Conservation (phyloP, 192 early-diverging fungal genomes). For the Lobosporangium transversale region DNA sequence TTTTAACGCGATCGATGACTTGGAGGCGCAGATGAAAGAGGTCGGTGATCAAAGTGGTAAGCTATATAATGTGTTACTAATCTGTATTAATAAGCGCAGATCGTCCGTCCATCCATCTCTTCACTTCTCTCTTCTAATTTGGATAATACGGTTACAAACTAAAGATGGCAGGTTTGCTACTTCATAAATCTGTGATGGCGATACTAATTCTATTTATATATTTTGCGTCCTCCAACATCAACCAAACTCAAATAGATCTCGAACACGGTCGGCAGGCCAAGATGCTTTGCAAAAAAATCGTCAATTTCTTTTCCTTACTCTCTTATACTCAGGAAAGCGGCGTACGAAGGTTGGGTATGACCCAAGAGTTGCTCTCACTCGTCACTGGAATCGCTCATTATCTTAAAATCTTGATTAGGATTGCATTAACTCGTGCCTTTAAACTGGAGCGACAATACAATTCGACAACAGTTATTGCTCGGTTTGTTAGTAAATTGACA, state of each 20-base stretch:
- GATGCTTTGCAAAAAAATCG: conserved; percentile 93
- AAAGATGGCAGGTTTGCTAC: too few species aligned
- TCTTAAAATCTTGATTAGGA: conserved; percentile 89
- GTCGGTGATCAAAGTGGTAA: conserved; percentile 33
- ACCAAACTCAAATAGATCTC: too few species aligned
- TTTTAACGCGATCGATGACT: conserved; percentile 87
- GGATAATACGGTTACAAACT: too few species aligned
- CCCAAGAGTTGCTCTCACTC: conserved; percentile 87
- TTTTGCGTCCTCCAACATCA: too few species aligned
- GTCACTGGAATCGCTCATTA: conserved; percentile 93
- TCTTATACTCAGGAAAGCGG: conserved; percentile 75
- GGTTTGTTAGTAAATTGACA: conserved; percentile 82
- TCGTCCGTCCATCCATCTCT: too few species aligned
- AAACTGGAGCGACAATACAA: conserved; percentile 72
- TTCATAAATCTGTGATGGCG: too few species aligned
- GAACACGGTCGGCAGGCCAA: conserved; percentile 89
- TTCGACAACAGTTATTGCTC: conserved; percentile 61
- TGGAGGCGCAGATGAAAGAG: conserved; percentile 70
- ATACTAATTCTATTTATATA: too few species aligned
- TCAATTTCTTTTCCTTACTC: conserved; percentile 93
- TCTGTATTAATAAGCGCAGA: too few species aligned
- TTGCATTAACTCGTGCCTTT: conserved; percentile 87
- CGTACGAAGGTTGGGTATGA: conserved; percentile 66
- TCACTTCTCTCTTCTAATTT: conserved; percentile 3
- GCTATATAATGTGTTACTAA: too few species aligned